Percentiles rank a stretch among this genome's conserved stretches.
These are phyloP conservation scores for Suillus sp. DNA, from an alignment of 768 basidiomycete species.

Conservation along the genomic window DNA sequence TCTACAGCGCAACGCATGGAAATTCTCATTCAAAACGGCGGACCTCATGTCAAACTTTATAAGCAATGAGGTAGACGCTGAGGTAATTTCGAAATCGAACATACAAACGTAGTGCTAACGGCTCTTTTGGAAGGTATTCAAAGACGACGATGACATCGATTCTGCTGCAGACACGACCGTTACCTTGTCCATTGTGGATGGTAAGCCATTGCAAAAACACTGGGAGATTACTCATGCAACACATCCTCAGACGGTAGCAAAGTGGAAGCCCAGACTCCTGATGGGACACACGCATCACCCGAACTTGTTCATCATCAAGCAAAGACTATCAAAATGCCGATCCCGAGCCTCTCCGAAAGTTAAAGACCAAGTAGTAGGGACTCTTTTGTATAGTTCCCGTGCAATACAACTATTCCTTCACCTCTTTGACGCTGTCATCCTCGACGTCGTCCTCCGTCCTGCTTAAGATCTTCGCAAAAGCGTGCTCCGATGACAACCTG, in stretches of 20 bases:
- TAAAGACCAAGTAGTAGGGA: too few species aligned
- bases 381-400: too few species aligned
- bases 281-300: too few species aligned
- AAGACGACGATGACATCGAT: constrained; percentile 83
- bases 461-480: too few species aligned
- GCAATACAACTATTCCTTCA: too few species aligned
- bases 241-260: constrained; percentile 72
- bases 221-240: constrained; percentile 14
- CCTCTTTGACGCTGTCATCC: too few species aligned
- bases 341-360: too few species aligned
- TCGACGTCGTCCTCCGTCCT: too few species aligned
- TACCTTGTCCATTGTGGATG: constrained; percentile 79
- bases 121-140: constrained; percentile 58
- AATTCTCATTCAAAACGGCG: constrained; percentile 60
- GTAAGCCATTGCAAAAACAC: constrained; percentile 39
- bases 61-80: constrained; percentile 85
- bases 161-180: constrained; percentile 81
- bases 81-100: constrained; percentile 39
- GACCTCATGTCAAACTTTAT: constrained; percentile 73
- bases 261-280: constrained; percentile 94
- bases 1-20: constrained; percentile 42
- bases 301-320: too few species aligned
- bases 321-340: too few species aligned
- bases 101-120: constrained; percentile 18
- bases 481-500: too few species aligned